Percentiles rank a stretch among this genome's conserved stretches.
These are phyloP conservation scores for Zoysia pacifica DNA, from an alignment of 176 grass and related monocot genomes.

Conservation along the genomic window DNA sequence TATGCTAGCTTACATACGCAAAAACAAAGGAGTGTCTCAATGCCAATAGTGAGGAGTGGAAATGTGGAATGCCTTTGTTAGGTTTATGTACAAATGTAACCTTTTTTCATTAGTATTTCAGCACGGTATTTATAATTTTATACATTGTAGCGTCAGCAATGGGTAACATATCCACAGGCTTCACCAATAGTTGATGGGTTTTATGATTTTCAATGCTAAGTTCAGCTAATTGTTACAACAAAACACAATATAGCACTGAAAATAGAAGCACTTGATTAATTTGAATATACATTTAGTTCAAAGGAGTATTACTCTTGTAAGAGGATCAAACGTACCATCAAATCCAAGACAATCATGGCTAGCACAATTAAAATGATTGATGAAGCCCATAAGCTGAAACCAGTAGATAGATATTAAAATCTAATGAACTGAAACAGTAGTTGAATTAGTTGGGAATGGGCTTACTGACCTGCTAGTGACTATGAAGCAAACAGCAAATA, in stretches of 20 bases:
- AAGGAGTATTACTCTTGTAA: conserved; percentile 9
- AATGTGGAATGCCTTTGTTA: conserved; percentile 6
- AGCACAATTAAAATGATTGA: conserved; percentile 74
- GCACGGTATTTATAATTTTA: conserved; percentile 11
- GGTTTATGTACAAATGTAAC: not conserved
- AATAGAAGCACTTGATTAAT: conserved; percentile 1
- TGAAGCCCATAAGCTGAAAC: conserved; percentile 91
- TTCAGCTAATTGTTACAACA: conserved; percentile 12
- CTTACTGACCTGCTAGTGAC: conserved; percentile 75
- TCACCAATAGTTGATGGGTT: conserved; percentile 20
- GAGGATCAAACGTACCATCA: conserved; percentile 73
- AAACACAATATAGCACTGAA: conserved; percentile 13
- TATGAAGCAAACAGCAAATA: conserved; percentile 86
- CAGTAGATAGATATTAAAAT: conserved; percentile 39
- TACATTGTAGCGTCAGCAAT: not conserved
- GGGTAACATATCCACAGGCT: conserved; percentile 9
- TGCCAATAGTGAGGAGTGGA: conserved; percentile 10
- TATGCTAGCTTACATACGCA: conserved; percentile 20
- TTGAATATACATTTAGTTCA: conserved; percentile 19
- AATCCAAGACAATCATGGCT: conserved; percentile 83
- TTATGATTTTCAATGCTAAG: not conserved
- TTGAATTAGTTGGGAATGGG: conserved; percentile 18
- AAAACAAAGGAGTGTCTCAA: not conserved
- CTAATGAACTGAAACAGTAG: conserved; percentile 23
- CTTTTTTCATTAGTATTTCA: conserved; percentile 3